phyloP scores from a whole-genome alignment of 2,329 filamentous ascomycete genomes.

The Cladosporium sp. region DNA sequence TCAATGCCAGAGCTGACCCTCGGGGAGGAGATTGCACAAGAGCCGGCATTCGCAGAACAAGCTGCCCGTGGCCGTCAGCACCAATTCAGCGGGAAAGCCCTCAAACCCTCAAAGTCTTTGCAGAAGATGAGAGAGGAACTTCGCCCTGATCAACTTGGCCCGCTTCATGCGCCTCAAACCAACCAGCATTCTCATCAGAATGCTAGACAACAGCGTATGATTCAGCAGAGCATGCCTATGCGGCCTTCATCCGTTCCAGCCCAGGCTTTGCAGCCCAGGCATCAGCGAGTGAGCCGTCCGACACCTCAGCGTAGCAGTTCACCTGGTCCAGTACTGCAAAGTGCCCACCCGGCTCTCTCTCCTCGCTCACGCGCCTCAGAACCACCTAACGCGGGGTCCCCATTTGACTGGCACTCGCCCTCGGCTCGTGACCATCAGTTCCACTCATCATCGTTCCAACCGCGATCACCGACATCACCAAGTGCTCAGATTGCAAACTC shows the following conservation, averaged over 20 bases:
- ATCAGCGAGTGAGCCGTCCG: background rate
- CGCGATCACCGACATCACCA: constrained; percentile 1
- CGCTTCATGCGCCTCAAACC: background rate
- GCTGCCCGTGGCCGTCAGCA: background rate
- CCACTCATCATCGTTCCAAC: background rate
- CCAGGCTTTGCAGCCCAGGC: constrained; percentile 8
- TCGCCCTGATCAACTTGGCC: background rate
- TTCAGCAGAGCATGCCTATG: constrained; percentile 9
- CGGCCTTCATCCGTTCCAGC: background rate
- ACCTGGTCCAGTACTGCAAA: background rate
- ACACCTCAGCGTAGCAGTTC: background rate
- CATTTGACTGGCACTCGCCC: background rate
- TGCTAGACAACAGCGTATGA: constrained; percentile 16
- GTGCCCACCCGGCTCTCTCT: background rate
- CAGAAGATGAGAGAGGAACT: background rate
- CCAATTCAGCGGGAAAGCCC: background rate
- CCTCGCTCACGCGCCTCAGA: background rate
- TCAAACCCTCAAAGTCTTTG: background rate
- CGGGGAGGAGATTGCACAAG: constrained; percentile 22
- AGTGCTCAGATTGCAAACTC: background rate
- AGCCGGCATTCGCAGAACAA: constrained; percentile 19
- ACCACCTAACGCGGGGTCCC: background rate
- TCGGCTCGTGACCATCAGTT: background rate
- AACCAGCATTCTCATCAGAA: background rate
- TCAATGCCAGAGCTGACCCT: constrained; percentile 28